These are phyloP conservation scores for Pseudogymnoascus sp. DNA, from an alignment of 2,329 filamentous ascomycete genomes.

Conservation along the genomic window DNA sequence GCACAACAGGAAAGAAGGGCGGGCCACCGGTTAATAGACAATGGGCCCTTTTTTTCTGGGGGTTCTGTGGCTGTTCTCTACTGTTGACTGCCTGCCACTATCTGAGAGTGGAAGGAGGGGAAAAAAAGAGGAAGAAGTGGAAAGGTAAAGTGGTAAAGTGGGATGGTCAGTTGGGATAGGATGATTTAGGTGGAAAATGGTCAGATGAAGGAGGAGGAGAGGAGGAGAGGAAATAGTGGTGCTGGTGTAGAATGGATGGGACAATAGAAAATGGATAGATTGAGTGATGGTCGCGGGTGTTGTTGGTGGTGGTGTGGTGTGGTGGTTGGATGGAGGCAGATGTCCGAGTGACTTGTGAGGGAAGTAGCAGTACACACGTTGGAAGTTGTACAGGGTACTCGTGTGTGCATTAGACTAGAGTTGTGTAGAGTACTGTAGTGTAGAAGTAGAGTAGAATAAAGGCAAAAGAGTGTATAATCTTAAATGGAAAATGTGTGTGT, in stretches of 20 bases:
- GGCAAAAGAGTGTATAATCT: too few relatives aligned
- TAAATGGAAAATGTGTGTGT: too few relatives aligned
- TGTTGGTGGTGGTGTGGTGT: background rate
- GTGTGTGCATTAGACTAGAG: background rate
- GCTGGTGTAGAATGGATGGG: background rate
- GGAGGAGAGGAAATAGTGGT: too few relatives aligned
- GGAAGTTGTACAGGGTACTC: background rate
- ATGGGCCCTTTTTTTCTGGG: background rate
- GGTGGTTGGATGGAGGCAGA: background rate
- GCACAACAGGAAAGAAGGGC: background rate
- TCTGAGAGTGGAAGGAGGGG: background rate
- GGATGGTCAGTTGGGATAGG: background rate
- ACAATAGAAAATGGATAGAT: too few relatives aligned
- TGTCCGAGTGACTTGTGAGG: background rate
- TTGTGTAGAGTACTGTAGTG: background rate
- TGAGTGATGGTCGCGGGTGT: background rate
- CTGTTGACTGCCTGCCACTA: background rate
- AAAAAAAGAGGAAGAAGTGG: background rate
- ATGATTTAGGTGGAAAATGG: background rate
- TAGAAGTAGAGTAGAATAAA: background rate
- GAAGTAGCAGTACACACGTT: background rate
- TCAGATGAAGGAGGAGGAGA: background rate
- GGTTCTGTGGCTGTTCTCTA: background rate
- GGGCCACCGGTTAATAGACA: background rate
- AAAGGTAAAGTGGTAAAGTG: background rate